A percentile compares a stretch with the other conserved stretches of the same genome.
phyloP scores from a whole-genome alignment of 2,329 filamentous ascomycete species.

The Juglanconis sp. region DNA sequence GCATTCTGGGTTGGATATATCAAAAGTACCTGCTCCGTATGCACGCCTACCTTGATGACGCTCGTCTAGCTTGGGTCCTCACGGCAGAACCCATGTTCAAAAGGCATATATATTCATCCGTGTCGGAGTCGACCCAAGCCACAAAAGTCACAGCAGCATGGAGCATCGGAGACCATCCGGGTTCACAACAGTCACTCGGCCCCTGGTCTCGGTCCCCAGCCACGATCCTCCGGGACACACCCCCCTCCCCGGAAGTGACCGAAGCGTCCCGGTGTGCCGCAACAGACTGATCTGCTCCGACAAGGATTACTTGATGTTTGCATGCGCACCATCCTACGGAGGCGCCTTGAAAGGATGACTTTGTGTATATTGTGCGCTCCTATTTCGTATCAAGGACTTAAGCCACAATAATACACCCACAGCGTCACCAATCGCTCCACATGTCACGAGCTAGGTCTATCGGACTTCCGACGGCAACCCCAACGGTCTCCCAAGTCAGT shows the following conservation, averaged over 20 bases:
- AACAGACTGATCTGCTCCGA: too few species aligned
- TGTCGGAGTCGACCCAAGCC: not conserved
- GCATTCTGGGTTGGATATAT: not conserved
- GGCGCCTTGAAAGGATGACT: too few species aligned
- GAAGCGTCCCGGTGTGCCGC: not conserved
- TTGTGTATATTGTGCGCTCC: not conserved
- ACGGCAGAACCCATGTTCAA: not conserved
- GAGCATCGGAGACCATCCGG: not conserved
- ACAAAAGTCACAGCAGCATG: not conserved
- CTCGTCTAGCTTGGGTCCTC: too few species aligned
- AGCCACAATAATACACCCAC: not conserved
- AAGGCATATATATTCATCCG: not conserved
- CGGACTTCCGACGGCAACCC: not conserved
- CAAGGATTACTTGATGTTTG: too few species aligned
- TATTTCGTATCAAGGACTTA: not conserved
- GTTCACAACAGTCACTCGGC: not conserved
- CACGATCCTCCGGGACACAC: not conserved
- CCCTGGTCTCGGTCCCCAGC: not conserved
- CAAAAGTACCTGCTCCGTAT: too few species aligned
- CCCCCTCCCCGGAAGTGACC: too few species aligned
- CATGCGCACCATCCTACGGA: too few species aligned
- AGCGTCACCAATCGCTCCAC: not conserved
- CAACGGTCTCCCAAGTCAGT: conserved; percentile 1
- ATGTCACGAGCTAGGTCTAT: not conserved
- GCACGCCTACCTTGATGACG: too few species aligned